A percentile compares a stretch with the other conserved stretches of the same genome.
phyloP scores from a whole-genome alignment of 1,284 basidiomycete genomes.

The Abortiporus biennis region DNA sequence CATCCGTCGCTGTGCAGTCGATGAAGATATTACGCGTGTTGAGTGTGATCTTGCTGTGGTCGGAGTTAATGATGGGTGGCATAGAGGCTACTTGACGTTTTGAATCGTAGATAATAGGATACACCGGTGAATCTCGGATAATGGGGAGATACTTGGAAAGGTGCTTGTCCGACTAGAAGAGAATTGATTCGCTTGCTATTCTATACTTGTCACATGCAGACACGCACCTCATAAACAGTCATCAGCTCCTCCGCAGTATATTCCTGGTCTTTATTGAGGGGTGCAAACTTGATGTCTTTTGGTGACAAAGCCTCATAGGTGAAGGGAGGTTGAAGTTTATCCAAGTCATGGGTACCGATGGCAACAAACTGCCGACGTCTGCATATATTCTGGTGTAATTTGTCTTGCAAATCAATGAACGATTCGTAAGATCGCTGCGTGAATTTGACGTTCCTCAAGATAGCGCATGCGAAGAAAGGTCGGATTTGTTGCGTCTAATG shows the following conservation, averaged over 20 bases:
- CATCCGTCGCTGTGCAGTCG: slow-evolving; percentile 96
- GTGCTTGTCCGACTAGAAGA: slow-evolving; percentile 83
- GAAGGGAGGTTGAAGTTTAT: slow-evolving; percentile 85
- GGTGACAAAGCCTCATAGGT: slow-evolving; percentile 89
- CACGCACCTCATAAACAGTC: slow-evolving; percentile 80
- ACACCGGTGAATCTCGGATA: slow-evolving; percentile 92
- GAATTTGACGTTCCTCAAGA: slow-evolving; percentile 89
- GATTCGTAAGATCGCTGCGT: slow-evolving; percentile 88
- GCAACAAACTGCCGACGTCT: slow-evolving; percentile 88
- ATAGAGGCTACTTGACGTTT: slow-evolving; percentile 88
- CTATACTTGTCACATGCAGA: background rate
- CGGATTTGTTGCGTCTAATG: slow-evolving; percentile 74
- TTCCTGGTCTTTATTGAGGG: slow-evolving; percentile 71
- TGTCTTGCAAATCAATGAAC: slow-evolving; percentile 98
- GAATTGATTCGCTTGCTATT: slow-evolving; percentile 2
- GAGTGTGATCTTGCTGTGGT: slow-evolving; percentile 95
- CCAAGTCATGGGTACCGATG: slow-evolving; percentile 97
- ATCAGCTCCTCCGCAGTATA: slow-evolving; percentile 85
- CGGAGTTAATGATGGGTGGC: slow-evolving; percentile 98
- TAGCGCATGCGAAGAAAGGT: slow-evolving; percentile 87
- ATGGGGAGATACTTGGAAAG: slow-evolving; percentile 87
- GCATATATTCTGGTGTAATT: slow-evolving; percentile 95
- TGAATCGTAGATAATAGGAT: slow-evolving; percentile 96
- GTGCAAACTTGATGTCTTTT: slow-evolving; percentile 85
- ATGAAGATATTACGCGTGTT: slow-evolving; percentile 95